Evolutionary conservation across 495 filamentous ascomycete genomes (phyloP).

Genomic region (Aspergillus bridgeri): DNA sequence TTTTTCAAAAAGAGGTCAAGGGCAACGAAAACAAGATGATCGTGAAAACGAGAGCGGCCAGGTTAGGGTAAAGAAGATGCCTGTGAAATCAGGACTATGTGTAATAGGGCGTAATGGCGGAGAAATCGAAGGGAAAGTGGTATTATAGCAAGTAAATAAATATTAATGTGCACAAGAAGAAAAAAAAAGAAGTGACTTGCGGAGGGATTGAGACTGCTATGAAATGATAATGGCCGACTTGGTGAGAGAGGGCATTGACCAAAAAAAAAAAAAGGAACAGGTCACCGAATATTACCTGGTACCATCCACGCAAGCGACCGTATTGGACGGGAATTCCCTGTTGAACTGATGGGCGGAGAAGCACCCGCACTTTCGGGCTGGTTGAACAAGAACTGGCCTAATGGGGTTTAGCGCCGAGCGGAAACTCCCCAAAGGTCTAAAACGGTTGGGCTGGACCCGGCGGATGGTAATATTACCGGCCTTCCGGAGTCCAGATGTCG

Average conservation of each 20-base stretch:
- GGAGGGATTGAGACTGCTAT: neutral
- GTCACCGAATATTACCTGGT: neutral
- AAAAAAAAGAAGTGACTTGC: neutral
- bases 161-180: neutral
- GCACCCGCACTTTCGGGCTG: conserved; percentile 22
- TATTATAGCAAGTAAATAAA: conserved; percentile 9
- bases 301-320: neutral
- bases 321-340: conserved; percentile 1
- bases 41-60: conserved; percentile 18
- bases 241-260: neutral
- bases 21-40: conserved; percentile 25
- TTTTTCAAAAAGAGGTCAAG: conserved; percentile 19
- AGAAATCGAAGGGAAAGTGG: conserved; percentile 12
- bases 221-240: neutral
- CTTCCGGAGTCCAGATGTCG: too few relatives aligned
- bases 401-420: conserved; percentile 24
- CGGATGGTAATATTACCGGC: conserved; percentile 19
- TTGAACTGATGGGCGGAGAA: conserved; percentile 21
- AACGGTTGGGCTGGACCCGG: conserved; percentile 35
- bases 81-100: neutral
- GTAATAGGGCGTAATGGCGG: neutral
- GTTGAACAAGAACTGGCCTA: conserved; percentile 28
- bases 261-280: conserved; percentile 25
- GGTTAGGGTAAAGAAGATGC: conserved; percentile 18
- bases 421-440: conserved; percentile 32